phyloP scores from a whole-genome alignment of 495 filamentous ascomycete genomes.

The Entonaema liquescens region DNA sequence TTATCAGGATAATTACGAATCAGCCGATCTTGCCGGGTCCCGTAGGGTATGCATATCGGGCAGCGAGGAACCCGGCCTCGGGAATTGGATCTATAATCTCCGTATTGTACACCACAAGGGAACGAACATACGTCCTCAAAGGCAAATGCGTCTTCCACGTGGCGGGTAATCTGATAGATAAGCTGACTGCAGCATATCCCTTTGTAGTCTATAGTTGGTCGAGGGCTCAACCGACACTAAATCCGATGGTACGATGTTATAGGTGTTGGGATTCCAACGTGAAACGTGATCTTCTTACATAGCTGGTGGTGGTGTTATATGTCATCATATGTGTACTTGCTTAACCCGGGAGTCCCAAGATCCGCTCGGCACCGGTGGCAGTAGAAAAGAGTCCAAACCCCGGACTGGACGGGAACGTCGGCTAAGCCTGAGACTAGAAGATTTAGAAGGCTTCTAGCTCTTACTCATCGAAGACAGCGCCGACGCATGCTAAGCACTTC shows the following conservation, averaged over 20 bases:
- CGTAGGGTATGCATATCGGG: neutral
- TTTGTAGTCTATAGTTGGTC: neutral
- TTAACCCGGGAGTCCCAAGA: constrained; percentile 3
- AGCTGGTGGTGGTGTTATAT: neutral
- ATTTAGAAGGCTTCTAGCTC: neutral
- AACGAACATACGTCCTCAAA: neutral
- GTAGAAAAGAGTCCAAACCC: constrained; percentile 1
- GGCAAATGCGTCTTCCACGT: constrained; percentile 36
- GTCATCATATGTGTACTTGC: neutral
- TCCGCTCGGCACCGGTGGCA: constrained; percentile 6
- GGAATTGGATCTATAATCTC: neutral
- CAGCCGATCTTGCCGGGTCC: neutral
- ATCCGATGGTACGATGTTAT: neutral
- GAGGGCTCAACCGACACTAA: neutral
- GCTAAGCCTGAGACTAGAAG: neutral
- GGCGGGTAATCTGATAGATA: constrained; percentile 22
- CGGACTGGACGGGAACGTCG: neutral
- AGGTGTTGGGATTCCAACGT: constrained; percentile 13
- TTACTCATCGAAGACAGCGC: constrained; percentile 5
- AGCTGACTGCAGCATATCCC: constrained; percentile 33
- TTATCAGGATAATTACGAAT: neutral
- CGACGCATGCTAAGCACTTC: neutral
- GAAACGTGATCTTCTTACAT: neutral
- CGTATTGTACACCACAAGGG: neutral
- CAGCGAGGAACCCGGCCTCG: neutral